Evolutionary conservation across 495 filamentous ascomycete genomes (phyloP), one percentile per base, ranked within the genome.

Genomic region (Penicillium samsonianum): DNA sequence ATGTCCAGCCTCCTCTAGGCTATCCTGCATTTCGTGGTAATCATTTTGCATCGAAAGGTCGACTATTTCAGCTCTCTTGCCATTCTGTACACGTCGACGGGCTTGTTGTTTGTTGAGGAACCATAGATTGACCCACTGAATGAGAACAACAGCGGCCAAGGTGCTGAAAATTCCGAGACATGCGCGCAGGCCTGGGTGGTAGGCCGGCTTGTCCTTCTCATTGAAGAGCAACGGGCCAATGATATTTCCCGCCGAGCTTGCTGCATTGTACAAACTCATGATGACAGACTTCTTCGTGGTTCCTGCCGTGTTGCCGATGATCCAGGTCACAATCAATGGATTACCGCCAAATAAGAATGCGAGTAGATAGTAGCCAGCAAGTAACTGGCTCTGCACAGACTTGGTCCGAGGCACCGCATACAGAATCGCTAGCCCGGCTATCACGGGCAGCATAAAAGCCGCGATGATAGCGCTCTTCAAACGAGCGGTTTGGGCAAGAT

Each of bases 311-410:
- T 82, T 82, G 0, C 73, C 76, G 16, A 80, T 73, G 48, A 82
- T 78, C 79, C 79, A 82, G 0, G 73, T 69, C 9, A 82, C 74
- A 40, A 80, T 72, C 20, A 82, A 59, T 17, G 78, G 79, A 51
- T 80, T 80, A 1, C 77, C 77, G 12, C 76, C 79, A 62, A 78
- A 85, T 16, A 87, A 67, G 65, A 87, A 85, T 0, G 83, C 78
- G 1, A 87, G 77, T 1, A 87, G 69, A 57, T 88, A 89, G 60
- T 85, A 89, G 0, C 80, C 84, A 0, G 72, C 77, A 20, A 87
- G 76, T 25, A 84, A 57, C 0, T 75, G 61, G 2, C 75, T 72
- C 12, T 75, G 73, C 5, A 78, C 61, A 0, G 68, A 57, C 16
- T 67, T 59, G 19, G 59, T 73, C 5, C 78, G 77, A 0, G 79